Percentiles rank a stretch among this genome's conserved stretches.
phyloP scores from a whole-genome alignment of 805 yeast species.

The Spathaspora hagerdaliae region DNA sequence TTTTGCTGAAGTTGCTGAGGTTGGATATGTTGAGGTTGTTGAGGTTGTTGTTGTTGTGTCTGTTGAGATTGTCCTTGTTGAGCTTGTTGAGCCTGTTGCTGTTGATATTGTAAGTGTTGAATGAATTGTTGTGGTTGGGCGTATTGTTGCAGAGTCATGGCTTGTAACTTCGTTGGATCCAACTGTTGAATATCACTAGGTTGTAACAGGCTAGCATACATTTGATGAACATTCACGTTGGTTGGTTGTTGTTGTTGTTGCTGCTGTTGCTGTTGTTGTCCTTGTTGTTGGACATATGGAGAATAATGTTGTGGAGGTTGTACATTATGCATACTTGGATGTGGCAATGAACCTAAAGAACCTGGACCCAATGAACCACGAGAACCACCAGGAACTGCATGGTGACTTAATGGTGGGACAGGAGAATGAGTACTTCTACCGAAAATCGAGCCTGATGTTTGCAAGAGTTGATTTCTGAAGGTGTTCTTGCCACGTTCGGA shows the following conservation, averaged over 20 bases:
- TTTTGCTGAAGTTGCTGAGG: neutral
- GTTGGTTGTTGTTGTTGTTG: slow-evolving; percentile 2
- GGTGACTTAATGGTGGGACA: slow-evolving; percentile 4
- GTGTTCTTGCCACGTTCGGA: slow-evolving; percentile 2
- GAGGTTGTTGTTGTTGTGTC: slow-evolving; percentile 3
- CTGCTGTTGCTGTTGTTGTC: slow-evolving; percentile 12
- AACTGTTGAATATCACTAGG: slow-evolving; percentile 10
- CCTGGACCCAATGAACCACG: slow-evolving; percentile 1
- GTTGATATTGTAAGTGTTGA: slow-evolving; percentile 5
- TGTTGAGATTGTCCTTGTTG: slow-evolving; percentile 5
- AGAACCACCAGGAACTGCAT: neutral
- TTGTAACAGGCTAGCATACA: slow-evolving; percentile 3
- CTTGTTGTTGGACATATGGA: slow-evolving; percentile 9
- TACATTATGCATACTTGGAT: slow-evolving; percentile 4
- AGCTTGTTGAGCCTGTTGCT: slow-evolving; percentile 8
- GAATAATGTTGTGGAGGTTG: slow-evolving; percentile 10
- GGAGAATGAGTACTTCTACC: slow-evolving; percentile 1
- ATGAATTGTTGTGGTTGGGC: slow-evolving; percentile 8
- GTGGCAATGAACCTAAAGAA: slow-evolving; percentile 1
- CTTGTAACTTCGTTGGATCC: slow-evolving; percentile 12
- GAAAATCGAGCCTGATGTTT: neutral
- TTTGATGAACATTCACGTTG: neutral
- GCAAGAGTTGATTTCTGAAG: neutral
- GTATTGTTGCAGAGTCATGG: slow-evolving; percentile 6
- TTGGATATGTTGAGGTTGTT: slow-evolving; percentile 1